Evolutionary conservation across 2,329 filamentous ascomycete species (phyloP).

Genomic region (Annulohypoxylon truncatum): DNA sequence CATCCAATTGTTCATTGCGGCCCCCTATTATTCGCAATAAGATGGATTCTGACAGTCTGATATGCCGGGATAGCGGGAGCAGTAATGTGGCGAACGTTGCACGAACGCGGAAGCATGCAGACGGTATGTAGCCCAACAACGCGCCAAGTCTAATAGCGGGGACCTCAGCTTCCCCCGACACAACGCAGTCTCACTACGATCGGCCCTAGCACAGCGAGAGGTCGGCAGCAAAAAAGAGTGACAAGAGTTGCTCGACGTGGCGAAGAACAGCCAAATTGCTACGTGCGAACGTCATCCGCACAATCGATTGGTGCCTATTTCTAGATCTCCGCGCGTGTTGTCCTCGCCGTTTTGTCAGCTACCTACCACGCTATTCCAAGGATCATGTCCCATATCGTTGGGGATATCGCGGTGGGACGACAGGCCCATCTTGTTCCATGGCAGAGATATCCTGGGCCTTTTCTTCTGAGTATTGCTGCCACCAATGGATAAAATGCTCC

Average conservation of each 20-base stretch:
- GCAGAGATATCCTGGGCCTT: not conserved
- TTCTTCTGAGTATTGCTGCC: conserved; percentile 23
- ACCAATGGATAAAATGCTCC: conserved; percentile 37
- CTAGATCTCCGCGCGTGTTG: not conserved
- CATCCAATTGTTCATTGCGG: too few species aligned
- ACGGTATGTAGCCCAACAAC: too few species aligned
- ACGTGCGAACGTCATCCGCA: not conserved
- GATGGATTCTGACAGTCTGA: too few species aligned
- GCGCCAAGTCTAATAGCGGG: not conserved
- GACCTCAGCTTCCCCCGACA: not conserved
- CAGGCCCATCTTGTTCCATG: conserved; percentile 4
- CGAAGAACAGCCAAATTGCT: not conserved
- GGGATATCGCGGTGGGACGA: conserved; percentile 13
- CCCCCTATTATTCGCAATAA: too few species aligned
- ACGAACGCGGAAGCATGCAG: not conserved
- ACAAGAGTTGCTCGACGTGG: not conserved
- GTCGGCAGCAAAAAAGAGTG: not conserved
- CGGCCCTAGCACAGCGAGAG: not conserved
- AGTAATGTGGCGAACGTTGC: too few species aligned
- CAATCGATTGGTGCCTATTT: not conserved
- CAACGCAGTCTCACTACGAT: not conserved
- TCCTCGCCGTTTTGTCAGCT: not conserved
- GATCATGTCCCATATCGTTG: conserved; percentile 2
- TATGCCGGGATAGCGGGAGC: too few species aligned
- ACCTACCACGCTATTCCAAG: too few species aligned